phyloP scores from a whole-genome alignment of 441 rosid species.

The Aquilaria agallochum region DNA sequence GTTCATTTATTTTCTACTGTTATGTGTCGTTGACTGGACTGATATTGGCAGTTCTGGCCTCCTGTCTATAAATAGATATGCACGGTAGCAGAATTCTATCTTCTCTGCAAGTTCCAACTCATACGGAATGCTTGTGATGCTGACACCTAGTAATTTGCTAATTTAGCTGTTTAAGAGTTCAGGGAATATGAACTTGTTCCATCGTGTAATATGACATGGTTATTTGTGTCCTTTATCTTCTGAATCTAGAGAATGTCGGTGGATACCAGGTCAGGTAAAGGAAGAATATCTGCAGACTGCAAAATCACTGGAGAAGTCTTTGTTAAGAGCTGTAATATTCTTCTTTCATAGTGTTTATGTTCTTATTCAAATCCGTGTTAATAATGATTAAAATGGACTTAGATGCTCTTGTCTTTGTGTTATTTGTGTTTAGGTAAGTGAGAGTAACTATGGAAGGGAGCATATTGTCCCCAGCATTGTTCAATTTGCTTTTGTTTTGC shows the following conservation, averaged over 20 bases:
- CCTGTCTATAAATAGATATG: too few relatives aligned
- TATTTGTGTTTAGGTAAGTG: slow-evolving; percentile 48
- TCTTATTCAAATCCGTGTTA: slow-evolving; percentile 10
- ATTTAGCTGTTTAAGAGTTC: neutral
- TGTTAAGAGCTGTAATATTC: slow-evolving; percentile 64
- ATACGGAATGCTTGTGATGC: too few relatives aligned
- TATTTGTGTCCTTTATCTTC: slow-evolving; percentile 9
- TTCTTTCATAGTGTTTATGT: slow-evolving; percentile 9
- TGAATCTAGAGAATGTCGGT: slow-evolving; percentile 57
- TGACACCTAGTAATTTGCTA: too few relatives aligned
- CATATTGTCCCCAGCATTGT: slow-evolving; percentile 70
- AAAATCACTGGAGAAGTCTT: slow-evolving; percentile 54
- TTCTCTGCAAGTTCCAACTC: too few relatives aligned
- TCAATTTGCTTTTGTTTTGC: slow-evolving; percentile 62
- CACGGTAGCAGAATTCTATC: too few relatives aligned
- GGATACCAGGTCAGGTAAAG: slow-evolving; percentile 60
- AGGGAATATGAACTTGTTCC: neutral
- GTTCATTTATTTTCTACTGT: too few relatives aligned
- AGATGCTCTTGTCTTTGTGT: neutral
- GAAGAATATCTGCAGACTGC: slow-evolving; percentile 46
- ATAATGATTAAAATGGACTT: slow-evolving; percentile 1
- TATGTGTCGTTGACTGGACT: too few relatives aligned
- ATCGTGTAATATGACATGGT: neutral
- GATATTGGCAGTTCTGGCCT: too few relatives aligned
- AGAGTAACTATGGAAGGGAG: slow-evolving; percentile 75